Conservation (phyloP, 2,329 filamentous ascomycete genomes). For the Tolypocladium endophyticum region DNA sequence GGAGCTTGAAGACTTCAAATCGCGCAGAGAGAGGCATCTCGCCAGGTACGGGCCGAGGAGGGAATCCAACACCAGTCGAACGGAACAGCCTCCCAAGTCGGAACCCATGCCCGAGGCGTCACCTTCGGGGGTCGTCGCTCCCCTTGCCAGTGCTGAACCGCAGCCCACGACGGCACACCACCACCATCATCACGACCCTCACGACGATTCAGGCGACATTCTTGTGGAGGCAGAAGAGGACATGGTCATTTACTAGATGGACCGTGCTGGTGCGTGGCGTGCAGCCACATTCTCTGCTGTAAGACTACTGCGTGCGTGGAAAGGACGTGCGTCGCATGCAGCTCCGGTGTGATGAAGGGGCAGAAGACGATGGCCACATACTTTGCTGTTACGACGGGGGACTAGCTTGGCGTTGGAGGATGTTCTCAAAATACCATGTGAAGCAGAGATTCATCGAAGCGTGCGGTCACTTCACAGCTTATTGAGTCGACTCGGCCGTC, state of each 20-base stretch:
- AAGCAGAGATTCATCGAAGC: background rate
- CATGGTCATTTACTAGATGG: conserved; percentile 71
- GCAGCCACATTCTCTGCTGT: background rate
- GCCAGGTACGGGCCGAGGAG: conserved; percentile 13
- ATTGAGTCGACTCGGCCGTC: background rate
- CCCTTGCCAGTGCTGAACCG: background rate
- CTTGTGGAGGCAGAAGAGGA: conserved; percentile 81
- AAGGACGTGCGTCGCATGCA: background rate
- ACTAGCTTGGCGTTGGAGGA: background rate
- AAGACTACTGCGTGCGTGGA: background rate
- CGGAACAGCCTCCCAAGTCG: conserved; percentile 14
- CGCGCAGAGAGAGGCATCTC: conserved; percentile 28
- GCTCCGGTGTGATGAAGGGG: background rate
- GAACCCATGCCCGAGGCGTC: conserved; percentile 1
- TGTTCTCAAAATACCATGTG: background rate
- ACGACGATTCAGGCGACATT: conserved; percentile 66
- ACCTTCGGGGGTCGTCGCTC: background rate
- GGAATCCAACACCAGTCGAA: conserved; percentile 16
- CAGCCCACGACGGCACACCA: background rate
- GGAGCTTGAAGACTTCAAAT: conserved; percentile 55
- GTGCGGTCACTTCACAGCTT: background rate
- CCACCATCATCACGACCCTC: conserved; percentile 29
- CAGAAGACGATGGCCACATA: background rate
- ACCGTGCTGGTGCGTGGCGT: background rate
- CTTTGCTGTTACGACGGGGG: background rate